Base-by-base conservation (phyloP, 2,329 filamentous ascomycete genomes). In the Pseudocercospora macadamiae region DNA sequence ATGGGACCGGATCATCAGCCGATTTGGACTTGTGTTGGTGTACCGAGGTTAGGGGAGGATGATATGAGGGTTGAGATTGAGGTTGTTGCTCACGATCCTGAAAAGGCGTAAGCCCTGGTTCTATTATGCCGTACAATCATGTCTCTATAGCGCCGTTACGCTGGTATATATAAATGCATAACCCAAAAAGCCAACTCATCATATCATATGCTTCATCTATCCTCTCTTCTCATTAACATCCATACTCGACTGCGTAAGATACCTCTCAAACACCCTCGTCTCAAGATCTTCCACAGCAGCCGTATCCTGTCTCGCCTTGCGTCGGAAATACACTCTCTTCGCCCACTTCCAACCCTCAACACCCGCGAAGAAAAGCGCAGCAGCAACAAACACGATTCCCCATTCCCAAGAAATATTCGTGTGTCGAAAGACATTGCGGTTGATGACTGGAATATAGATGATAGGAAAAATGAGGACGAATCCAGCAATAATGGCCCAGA, bases 341-440 rank as follows among this genome's bases (percentile, higher is more conserved):
- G 68, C 76, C 79, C 81, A 89, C 73, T 90, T 90, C 83, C 86
- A 91, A 0, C 74, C 58, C 73, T 91, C 88, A 0, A 85, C 79
- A 0, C 86, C 86, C 0, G 77, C 66, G 68, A 90, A 84, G 76
- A 90, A 91, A 9, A 66, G 49, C 47, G 30, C 42, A 21, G 83
- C 78, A 19, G 82, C 81, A 32, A 87, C 75, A 59, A 90, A 84
- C 1, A 89, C 84, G 44, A 90, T 81, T 0, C 77, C 85, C 88
- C 87, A 90, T 70, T 90, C 87, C 86, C 86, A 88, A 5, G 75
- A 80, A 56, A 90, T 89, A 0, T 82, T 82, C 1, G 75, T 80
- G 64, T 90, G 88, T 68, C 86, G 83, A 73, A 89, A 89, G 0
- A 90, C 86, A 1, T 77, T 75, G 6, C 80, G 79, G 70, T 89